phyloP scores from a whole-genome alignment of 2,329 filamentous ascomycete genomes.

The Phaeosphaeriaceae sp. region DNA sequence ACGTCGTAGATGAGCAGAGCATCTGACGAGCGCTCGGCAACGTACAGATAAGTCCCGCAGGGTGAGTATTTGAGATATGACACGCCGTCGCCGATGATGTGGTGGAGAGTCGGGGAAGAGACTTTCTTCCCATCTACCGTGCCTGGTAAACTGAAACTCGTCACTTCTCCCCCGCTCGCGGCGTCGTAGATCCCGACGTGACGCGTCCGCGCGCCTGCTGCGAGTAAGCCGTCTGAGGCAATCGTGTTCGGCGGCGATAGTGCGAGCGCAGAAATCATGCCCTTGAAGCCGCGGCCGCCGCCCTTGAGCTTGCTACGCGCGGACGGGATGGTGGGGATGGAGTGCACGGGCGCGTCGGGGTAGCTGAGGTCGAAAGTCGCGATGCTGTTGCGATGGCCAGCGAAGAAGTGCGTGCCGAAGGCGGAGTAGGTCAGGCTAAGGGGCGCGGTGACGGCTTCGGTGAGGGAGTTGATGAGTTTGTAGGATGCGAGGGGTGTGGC shows the following conservation, averaged over 20 bases:
- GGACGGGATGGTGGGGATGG: constrained; percentile 54
- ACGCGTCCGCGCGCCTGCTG: constrained; percentile 65
- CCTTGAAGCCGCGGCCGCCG: constrained; percentile 61
- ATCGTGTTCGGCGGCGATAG: constrained; percentile 35
- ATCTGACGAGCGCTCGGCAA: constrained; percentile 64
- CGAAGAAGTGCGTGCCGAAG: constrained; percentile 61
- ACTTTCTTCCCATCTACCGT: constrained; percentile 14
- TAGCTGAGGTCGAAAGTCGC: constrained; percentile 63
- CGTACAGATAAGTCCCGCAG: constrained; percentile 64
- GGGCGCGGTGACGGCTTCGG: constrained; percentile 63
- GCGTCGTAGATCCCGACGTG: constrained; percentile 63
- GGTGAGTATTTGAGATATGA: constrained; percentile 65
- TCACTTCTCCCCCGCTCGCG: constrained; percentile 57
- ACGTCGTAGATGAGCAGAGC: constrained; percentile 66
- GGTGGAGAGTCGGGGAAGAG: constrained; percentile 2
- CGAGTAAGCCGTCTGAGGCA: constrained; percentile 56
- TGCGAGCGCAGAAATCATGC: constrained; percentile 61
- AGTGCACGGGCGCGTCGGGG: constrained; percentile 53
- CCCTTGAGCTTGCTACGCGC: constrained; percentile 53
- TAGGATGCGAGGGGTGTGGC: constrained; percentile 56
- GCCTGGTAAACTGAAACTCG: constrained; percentile 57
- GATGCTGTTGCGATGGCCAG: constrained; percentile 62
- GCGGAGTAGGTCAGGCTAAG: constrained; percentile 62
- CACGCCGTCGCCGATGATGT: constrained; percentile 57
- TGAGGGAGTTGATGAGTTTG: constrained; percentile 61